These are phyloP conservation scores for Immersiella caudata DNA, from an alignment of 495 filamentous ascomycete genomes.

Conservation along the genomic window DNA sequence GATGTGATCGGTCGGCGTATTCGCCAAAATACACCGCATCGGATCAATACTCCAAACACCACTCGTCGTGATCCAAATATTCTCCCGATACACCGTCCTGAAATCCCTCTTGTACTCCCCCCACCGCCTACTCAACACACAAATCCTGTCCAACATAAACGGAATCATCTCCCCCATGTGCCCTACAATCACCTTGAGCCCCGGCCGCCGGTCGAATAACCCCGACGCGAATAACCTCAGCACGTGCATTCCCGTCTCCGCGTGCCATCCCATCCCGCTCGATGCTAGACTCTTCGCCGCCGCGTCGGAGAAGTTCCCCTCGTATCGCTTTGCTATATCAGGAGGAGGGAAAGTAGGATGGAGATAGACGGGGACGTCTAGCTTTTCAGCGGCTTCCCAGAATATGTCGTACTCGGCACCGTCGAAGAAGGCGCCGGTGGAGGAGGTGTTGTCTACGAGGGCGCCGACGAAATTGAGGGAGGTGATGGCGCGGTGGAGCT, in stretches of 20 bases:
- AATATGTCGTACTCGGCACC: slow-evolving; percentile 47
- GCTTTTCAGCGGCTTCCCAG: slow-evolving; percentile 51
- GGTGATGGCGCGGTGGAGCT: slow-evolving; percentile 51
- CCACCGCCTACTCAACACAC: slow-evolving; percentile 54
- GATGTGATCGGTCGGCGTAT: slow-evolving; percentile 54
- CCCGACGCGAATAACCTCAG: slow-evolving; percentile 40
- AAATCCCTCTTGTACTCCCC: slow-evolving; percentile 56
- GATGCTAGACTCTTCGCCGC: slow-evolving; percentile 36
- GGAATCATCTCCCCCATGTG: slow-evolving; percentile 69
- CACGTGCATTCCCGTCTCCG: slow-evolving; percentile 49
- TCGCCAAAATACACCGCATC: slow-evolving; percentile 52
- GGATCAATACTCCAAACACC: slow-evolving; percentile 63
- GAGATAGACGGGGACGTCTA: slow-evolving; percentile 62
- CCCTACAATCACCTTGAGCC: slow-evolving; percentile 65
- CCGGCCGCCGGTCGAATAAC: slow-evolving; percentile 56
- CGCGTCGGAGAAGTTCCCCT: slow-evolving; percentile 50
- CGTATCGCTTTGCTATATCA: slow-evolving; percentile 37
- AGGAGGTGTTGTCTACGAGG: slow-evolving; percentile 56
- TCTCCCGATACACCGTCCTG: slow-evolving; percentile 59
- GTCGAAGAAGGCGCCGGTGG: slow-evolving; percentile 53
- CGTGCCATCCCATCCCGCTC: slow-evolving; percentile 50
- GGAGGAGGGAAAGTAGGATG: slow-evolving; percentile 54
- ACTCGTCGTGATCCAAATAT: slow-evolving; percentile 67
- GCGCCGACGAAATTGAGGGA: slow-evolving; percentile 58
- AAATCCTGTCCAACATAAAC: slow-evolving; percentile 64